These are phyloP conservation scores for Sugiyamaella novakii DNA, from an alignment of 1,139 yeast species.

Conservation along the genomic window DNA sequence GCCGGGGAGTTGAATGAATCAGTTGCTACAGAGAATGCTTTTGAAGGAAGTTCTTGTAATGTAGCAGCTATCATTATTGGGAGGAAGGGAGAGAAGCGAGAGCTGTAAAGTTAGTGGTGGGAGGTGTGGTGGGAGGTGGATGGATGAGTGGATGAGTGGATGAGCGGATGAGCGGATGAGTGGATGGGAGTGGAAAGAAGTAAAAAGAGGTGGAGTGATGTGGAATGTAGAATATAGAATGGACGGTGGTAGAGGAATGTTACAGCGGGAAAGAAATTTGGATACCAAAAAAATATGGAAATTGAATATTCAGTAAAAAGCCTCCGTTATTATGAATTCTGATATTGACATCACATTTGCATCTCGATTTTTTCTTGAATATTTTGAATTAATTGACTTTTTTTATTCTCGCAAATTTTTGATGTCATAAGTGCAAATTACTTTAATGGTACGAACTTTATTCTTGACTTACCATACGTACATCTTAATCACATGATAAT, in stretches of 20 bases:
- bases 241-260: background rate
- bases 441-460: background rate
- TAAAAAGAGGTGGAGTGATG: no score
- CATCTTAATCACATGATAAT: no score
- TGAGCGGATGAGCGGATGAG: background rate
- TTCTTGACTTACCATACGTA: no score
- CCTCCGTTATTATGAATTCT: no score
- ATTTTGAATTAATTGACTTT: background rate
- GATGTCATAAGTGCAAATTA: no score
- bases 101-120: background rate
- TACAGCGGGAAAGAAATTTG: background rate
- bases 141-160: background rate
- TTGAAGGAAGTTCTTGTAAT: constrained; percentile 18
- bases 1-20: constrained; percentile 1
- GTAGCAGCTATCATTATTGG: constrained; percentile 20
- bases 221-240: background rate
- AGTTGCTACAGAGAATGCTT: constrained; percentile 1
- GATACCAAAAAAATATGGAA: background rate
- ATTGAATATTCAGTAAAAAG: no score
- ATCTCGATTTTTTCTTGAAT: no score
- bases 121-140: background rate
- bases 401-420: background rate
- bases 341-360: no score
- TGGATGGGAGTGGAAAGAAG: no score
- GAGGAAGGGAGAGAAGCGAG: background rate